A percentile compares a stretch with the other conserved stretches of the same genome.
phyloP scores from a whole-genome alignment of 257 asterid genomes.

The Nicotiana benthamiana region DNA sequence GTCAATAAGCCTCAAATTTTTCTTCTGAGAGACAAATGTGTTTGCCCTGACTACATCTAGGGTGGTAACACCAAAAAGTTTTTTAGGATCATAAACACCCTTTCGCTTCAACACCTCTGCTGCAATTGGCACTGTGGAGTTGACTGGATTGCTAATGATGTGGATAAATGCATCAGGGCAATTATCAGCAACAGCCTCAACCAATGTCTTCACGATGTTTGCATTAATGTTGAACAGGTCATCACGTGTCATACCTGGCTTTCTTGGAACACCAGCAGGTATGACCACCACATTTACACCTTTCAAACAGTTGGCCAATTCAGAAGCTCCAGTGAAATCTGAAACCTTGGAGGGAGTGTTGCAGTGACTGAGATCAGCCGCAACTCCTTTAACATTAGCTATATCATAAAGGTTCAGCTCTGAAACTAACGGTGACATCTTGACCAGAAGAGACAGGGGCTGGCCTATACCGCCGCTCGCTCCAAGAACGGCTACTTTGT shows the following conservation, averaged over 20 bases:
- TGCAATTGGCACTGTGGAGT: conserved; percentile 82
- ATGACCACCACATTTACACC: conserved; percentile 66
- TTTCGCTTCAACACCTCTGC: conserved; percentile 72
- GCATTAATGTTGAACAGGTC: conserved; percentile 84
- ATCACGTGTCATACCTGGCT: conserved; percentile 89
- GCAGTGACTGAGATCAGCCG: conserved; percentile 88
- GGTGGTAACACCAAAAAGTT: conserved; percentile 79
- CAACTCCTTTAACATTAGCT: conserved; percentile 82
- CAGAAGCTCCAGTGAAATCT: conserved; percentile 61
- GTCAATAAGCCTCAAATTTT: conserved; percentile 61
- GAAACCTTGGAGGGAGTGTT: conserved; percentile 70
- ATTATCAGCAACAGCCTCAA: conserved; percentile 75
- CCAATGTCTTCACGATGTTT: conserved; percentile 55
- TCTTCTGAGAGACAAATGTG: conserved; percentile 63
- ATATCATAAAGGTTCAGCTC: conserved; percentile 60
- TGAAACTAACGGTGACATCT: conserved; percentile 87
- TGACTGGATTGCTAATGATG: conserved; percentile 83
- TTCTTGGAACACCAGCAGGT: conserved; percentile 87
- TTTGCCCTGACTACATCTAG: conserved; percentile 84
- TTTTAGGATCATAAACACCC: conserved; percentile 72
- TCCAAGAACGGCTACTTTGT: conserved; percentile 73
- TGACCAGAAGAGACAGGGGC: conserved; percentile 68
- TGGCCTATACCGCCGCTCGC: conserved; percentile 88
- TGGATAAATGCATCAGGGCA: conserved; percentile 82
- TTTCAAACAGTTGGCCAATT: conserved; percentile 55